Percentiles rank a stretch among this genome's conserved stretches.
Conservation (phyloP, 1,284 basidiomycete genomes). For the Lentinula novae-zelandiae region DNA sequence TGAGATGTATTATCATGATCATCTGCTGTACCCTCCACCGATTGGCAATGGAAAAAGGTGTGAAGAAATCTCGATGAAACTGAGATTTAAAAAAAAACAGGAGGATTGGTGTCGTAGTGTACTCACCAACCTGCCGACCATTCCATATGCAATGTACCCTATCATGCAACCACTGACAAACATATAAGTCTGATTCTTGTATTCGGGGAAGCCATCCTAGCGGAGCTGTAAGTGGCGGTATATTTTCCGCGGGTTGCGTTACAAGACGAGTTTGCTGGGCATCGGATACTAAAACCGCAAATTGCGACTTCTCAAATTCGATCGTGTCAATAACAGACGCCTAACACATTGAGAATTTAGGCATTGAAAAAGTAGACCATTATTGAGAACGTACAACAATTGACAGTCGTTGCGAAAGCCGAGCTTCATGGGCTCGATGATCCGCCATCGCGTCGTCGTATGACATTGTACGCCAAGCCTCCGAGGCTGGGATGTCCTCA, state of each 20-base stretch:
- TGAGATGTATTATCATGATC: slow-evolving; percentile 29
- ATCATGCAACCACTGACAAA: slow-evolving; percentile 24
- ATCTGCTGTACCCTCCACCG: slow-evolving; percentile 28
- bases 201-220: slow-evolving; percentile 22
- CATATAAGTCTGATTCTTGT: slow-evolving; percentile 32
- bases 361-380: not conserved
- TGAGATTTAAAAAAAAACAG: no score
- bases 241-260: not conserved
- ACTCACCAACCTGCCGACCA: slow-evolving; percentile 29
- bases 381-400: not conserved
- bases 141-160: slow-evolving; percentile 26
- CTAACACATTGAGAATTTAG: not conserved
- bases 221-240: not conserved
- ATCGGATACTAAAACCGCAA: not conserved
- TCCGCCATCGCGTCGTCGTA: not conserved
- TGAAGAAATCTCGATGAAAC: no score
- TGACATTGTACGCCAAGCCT: not conserved
- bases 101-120: not conserved
- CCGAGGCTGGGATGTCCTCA: not conserved
- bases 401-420: not conserved
- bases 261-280: not conserved
- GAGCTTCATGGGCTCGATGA: no score
- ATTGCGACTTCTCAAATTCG: not conserved
- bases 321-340: not conserved
- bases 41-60: slow-evolving; percentile 25